These are phyloP conservation scores for Elsinoe perseae DNA, from an alignment of 2,329 filamentous ascomycete genomes.

Conservation along the genomic window DNA sequence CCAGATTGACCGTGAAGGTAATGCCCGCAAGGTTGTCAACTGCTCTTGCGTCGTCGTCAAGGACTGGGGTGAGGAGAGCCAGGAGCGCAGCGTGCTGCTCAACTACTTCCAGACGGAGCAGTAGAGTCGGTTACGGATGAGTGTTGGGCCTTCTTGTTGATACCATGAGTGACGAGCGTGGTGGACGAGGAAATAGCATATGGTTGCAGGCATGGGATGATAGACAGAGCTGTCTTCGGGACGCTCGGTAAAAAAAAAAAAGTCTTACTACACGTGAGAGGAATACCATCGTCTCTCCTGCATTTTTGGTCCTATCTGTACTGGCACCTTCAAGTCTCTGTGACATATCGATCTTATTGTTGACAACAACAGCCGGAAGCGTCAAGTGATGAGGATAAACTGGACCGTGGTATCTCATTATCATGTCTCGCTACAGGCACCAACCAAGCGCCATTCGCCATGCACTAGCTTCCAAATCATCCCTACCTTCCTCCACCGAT, in stretches of 20 bases:
- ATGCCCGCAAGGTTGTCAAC: conserved; percentile 99
- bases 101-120: conserved; percentile 98
- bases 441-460: background rate
- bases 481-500: no score
- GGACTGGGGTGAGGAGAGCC: conserved; percentile 99
- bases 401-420: background rate
- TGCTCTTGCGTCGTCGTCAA: conserved; percentile 99
- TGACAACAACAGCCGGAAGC: no score
- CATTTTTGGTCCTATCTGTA: no score
- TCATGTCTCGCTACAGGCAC: background rate
- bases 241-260: background rate
- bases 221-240: background rate
- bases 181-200: background rate
- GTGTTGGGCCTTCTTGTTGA: conserved; percentile 7
- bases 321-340: no score
- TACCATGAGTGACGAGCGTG: background rate
- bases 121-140: conserved; percentile 28
- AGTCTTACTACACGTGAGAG: background rate
- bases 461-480: background rate
- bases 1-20: conserved; percentile 97
- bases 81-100: conserved; percentile 97
- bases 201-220: background rate
- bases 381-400: background rate
- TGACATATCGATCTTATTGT: no score
- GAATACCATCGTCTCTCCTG: background rate